Evolutionary conservation across 306 rosid species (phyloP).

Genomic region (Cucurbita ficifolia): DNA sequence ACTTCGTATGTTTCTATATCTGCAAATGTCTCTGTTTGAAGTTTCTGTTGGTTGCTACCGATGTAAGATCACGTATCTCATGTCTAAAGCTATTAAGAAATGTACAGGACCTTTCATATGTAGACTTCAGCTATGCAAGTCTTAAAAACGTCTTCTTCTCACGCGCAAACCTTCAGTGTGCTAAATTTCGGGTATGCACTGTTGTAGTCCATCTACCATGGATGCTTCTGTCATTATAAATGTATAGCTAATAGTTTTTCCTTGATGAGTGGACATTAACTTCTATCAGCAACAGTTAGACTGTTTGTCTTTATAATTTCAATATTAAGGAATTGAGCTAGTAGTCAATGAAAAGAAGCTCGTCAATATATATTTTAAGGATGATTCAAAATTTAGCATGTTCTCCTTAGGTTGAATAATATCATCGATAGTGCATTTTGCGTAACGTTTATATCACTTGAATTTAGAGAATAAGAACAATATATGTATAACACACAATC

Average conservation of each 20-base stretch:
- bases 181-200: constrained; percentile 76
- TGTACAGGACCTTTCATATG: constrained; percentile 68
- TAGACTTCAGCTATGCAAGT: constrained; percentile 93
- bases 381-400: background rate
- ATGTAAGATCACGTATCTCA: background rate
- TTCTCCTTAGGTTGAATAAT: background rate
- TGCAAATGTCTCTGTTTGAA: background rate
- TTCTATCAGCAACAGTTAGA: background rate
- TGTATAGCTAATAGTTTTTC: background rate
- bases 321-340: background rate
- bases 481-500: no score
- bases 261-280: background rate
- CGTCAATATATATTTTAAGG: background rate
- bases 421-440: background rate
- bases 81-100: constrained; percentile 8
- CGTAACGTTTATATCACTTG: background rate
- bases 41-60: background rate
- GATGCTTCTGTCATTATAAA: background rate
- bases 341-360: background rate
- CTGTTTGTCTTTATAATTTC: background rate
- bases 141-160: constrained; percentile 79
- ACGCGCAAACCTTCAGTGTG: constrained; percentile 75
- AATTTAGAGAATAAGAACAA: no score
- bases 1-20: background rate
- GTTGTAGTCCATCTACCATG: background rate